Conservation (phyloP, 2,329 filamentous ascomycete species). For the Ophiocordyceps camponoti-floridani region DNA sequence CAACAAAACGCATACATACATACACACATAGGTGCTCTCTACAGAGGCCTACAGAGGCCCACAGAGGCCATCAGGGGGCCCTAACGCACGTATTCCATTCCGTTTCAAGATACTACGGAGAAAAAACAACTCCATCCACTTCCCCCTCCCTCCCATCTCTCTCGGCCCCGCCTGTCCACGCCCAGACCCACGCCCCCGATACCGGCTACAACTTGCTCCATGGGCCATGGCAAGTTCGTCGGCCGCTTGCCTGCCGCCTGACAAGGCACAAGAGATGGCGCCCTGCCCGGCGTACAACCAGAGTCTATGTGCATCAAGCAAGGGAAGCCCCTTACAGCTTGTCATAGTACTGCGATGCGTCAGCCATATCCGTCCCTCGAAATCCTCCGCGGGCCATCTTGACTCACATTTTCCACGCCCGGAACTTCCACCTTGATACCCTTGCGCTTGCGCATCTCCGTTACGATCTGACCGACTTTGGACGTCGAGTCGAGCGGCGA, state of each 20-base stretch:
- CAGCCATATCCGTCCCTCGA: conserved; percentile 3
- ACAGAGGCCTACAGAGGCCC: neutral
- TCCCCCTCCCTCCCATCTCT: conserved; percentile 19
- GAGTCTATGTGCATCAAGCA: conserved; percentile 25
- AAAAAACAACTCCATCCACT: conserved; percentile 20
- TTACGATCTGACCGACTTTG: conserved; percentile 70
- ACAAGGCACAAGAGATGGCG: conserved; percentile 20
- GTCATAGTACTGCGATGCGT: conserved; percentile 67
- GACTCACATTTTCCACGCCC: conserved; percentile 85
- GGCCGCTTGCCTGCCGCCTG: conserved; percentile 14
- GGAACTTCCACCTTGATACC: conserved; percentile 95
- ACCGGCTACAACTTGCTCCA: conserved; percentile 4
- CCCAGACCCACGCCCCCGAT: conserved; percentile 7
- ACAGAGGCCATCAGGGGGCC: neutral
- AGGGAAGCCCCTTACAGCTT: conserved; percentile 60
- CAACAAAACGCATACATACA: neutral
- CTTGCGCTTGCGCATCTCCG: conserved; percentile 95
- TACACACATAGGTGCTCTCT: neutral
- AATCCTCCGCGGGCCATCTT: neutral
- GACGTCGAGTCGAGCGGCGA: conserved; percentile 69
- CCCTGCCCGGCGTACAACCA: conserved; percentile 23
- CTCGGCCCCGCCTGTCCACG: conserved; percentile 15
- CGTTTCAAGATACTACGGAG: conserved; percentile 23
- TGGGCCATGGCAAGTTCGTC: conserved; percentile 9
- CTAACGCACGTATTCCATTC: conserved; percentile 16